Base-by-base conservation (phyloP, 495 filamentous ascomycete genomes). In the Sporormia fimetaria region DNA sequence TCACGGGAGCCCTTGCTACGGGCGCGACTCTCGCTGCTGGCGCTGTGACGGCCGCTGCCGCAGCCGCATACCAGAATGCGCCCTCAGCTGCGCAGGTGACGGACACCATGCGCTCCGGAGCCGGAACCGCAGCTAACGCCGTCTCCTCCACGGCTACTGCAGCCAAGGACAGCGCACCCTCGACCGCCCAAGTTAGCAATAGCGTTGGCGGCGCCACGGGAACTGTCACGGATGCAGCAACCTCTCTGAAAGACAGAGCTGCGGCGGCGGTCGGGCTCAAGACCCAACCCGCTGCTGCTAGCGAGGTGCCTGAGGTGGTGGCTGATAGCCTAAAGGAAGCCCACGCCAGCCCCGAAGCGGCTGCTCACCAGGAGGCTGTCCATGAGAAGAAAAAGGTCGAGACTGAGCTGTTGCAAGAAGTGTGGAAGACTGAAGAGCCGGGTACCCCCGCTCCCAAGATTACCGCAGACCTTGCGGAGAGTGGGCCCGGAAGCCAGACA, bases 381-480 rank as follows among this genome's bases (percentile, higher is more conserved):
- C 70, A 73, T 40, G 81, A 87, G 57, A 93, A 93, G 74, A 75
- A 73, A 57, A 76, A 70, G 12, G 65, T 83, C 22, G 85, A 88
- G 62, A 52, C 35, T 3, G 44, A 53, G 23, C 31, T 53, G 26
- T 36, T 53, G 37, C 43, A 44, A 20, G 50, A 43, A 40, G 36
- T 53, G 16, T 32, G 45, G 39, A 53, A 40, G 28, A 40, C 44
- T 12, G n/a, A 40, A 8, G 42, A 2, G 21, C 5, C 36, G 14
- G 42, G 42, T 29, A 25, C 24, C n/a, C 20, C 36, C 18, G 36
- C 36, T 41, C 20, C 42, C 25, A 28, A 23, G 15, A 24, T 6
- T 3, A 12, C 35, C n/a, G 18, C 35, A 37, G 54, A 52, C 40
- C 41, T 42, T 9, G 50, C 47, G 53, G 28, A 51, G 47, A 58